These are phyloP conservation scores for Phaeosphaeria sp. DNA, from an alignment of 2,329 filamentous ascomycete genomes.

Conservation along the genomic window DNA sequence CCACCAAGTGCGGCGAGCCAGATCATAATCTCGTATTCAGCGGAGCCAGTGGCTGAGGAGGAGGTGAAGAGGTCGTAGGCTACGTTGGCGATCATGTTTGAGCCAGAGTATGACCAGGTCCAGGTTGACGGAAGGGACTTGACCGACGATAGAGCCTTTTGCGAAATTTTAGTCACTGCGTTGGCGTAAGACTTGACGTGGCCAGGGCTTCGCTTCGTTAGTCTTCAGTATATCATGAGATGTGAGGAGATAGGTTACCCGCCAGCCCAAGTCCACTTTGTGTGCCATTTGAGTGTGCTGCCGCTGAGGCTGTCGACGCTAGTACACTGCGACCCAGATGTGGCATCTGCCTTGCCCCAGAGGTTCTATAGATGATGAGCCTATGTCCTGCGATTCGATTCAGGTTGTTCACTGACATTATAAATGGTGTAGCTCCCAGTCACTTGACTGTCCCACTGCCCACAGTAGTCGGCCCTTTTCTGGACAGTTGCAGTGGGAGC, in stretches of 20 bases:
- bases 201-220: conserved; percentile 24
- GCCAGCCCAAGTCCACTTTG: conserved; percentile 53
- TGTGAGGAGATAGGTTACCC: conserved; percentile 34
- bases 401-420: conserved; percentile 19
- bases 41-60: conserved; percentile 52
- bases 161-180: conserved; percentile 45
- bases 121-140: conserved; percentile 54
- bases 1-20: conserved; percentile 67
- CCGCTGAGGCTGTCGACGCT: conserved; percentile 49
- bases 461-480: conserved; percentile 44
- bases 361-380: conserved; percentile 38
- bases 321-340: conserved; percentile 56
- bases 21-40: conserved; percentile 71
- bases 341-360: conserved; percentile 52
- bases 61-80: conserved; percentile 69
- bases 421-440: conserved; percentile 43
- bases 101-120: conserved; percentile 59
- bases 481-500: conserved; percentile 34
- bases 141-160: conserved; percentile 45
- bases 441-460: conserved; percentile 37
- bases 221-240: not conserved
- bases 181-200: conserved; percentile 56
- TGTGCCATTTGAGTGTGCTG: conserved; percentile 52
- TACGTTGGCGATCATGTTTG: conserved; percentile 62
- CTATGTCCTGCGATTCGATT: not conserved